Evolutionary conservation across 2,329 filamentous ascomycete genomes (phyloP), one percentile per base, ranked within the genome.

Genomic region (Canariomyces notabilis): DNA sequence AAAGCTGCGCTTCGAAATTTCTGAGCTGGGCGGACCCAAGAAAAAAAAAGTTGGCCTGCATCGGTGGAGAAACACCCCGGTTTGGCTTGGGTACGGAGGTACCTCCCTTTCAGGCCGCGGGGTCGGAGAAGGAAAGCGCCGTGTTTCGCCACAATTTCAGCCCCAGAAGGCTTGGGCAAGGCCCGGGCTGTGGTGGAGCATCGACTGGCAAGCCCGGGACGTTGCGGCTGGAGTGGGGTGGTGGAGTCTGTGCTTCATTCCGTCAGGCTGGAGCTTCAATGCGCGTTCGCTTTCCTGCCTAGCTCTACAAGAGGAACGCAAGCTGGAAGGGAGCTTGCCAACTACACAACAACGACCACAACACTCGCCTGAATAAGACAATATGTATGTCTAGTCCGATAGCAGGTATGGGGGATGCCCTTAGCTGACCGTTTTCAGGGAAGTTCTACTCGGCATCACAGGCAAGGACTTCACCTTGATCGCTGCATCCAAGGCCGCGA

Each of bases 381-480:
- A 63, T 19, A 65, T 65, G 63, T 65, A 55, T 44, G 61, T 41
- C 26, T 18, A 8, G 20, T 14, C 4, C 7, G 11, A n/a, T 9
- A 6, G 12, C 14, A 0, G 5, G 23, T 18, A 9, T 9, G 6
- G 4, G 7, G 9, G 22, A 11, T 14, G 14, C 23, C 18, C 5
- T 5, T 20, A 26, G 37, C 56, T 55, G 42, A 57, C 44, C 35
- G 23, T 26, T 38, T 40, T 21, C 51, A 97, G 90, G 93, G 93
- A 98, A 82, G 88, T 97, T 67, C 80, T 98, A 66, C 80, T 98
- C 60, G 93, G 93, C 64, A 95, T 98, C 69, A 96, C 91, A 50
- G 94, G 93, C 75, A 95, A 95, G 77, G 94, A 98, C 80, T 98
- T 96, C 70, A 94, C 90, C 74, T 83, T 98, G 78, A 83, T 98